phyloP scores from a whole-genome alignment of 1,139 yeast species.

The Hanseniaspora uvarum region DNA sequence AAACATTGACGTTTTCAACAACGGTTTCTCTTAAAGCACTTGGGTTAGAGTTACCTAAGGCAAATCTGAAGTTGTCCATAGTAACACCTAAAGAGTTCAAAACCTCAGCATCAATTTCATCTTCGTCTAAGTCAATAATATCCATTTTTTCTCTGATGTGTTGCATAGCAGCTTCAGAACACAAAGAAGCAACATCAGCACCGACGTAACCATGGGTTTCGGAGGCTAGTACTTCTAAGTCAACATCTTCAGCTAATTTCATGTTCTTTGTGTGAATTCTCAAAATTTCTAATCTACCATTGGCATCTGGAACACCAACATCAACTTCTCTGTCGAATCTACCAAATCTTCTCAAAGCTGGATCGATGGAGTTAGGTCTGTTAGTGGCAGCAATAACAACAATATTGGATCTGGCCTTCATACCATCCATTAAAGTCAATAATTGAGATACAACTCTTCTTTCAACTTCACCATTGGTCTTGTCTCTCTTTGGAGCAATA shows the following conservation, averaged over 20 bases:
- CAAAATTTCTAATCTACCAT: conserved; percentile 92
- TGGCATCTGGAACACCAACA: conserved; percentile 97
- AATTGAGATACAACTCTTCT: conserved; percentile 97
- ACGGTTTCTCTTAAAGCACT: conserved; percentile 98
- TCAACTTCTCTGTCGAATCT: conserved; percentile 98
- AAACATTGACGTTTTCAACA: conserved; percentile 94
- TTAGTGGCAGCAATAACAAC: conserved; percentile 95
- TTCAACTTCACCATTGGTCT: conserved; percentile 97
- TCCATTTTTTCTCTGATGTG: conserved; percentile 99
- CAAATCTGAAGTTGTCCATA: conserved; percentile 97
- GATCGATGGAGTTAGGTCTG: conserved; percentile 96
- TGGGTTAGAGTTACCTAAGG: conserved; percentile 95
- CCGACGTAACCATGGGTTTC: conserved; percentile 98
- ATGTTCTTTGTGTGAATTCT: conserved; percentile 92
- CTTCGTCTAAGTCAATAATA: conserved; percentile 91
- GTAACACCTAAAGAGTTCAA: conserved; percentile 95
- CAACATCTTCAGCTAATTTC: conserved; percentile 93
- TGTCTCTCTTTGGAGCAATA: conserved; percentile 98
- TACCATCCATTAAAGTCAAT: conserved; percentile 96
- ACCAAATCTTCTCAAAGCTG: conserved; percentile 96
- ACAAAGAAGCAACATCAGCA: conserved; percentile 83
- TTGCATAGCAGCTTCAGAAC: conserved; percentile 98
- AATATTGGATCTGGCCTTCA: conserved; percentile 95
- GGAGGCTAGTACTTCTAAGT: conserved; percentile 79
- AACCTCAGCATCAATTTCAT: conserved; percentile 90